phyloP scores from a whole-genome alignment of 495 filamentous ascomycete species.

The Annulohypoxylon nitens region DNA sequence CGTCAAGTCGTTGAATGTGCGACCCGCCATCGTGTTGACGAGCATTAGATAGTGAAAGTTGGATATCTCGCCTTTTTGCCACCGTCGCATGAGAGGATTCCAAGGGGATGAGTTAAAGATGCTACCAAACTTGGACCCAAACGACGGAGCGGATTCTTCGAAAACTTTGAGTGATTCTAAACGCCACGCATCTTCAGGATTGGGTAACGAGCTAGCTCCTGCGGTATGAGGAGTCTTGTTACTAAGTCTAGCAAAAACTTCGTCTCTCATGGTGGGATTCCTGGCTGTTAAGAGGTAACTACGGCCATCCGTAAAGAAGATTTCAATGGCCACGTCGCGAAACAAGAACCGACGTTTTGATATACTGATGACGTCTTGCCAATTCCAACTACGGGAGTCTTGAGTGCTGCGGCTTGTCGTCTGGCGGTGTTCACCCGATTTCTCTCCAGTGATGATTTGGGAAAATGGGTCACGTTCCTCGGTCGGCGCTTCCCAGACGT shows the following conservation, averaged over 20 bases:
- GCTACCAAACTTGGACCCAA: slow-evolving; percentile 93
- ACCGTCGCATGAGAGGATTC: slow-evolving; percentile 89
- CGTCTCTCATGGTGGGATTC: slow-evolving; percentile 77
- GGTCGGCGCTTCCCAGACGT: slow-evolving; percentile 90
- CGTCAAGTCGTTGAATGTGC: slow-evolving; percentile 97
- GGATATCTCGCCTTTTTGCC: slow-evolving; percentile 94
- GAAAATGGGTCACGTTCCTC: slow-evolving; percentile 97
- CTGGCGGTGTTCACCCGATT: slow-evolving; percentile 70
- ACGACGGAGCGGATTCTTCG: slow-evolving; percentile 83
- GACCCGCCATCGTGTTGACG: slow-evolving; percentile 95
- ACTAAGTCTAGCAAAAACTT: slow-evolving; percentile 78
- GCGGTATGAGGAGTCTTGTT: slow-evolving; percentile 82
- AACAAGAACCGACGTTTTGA: slow-evolving; percentile 96
- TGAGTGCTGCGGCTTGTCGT: slow-evolving; percentile 70
- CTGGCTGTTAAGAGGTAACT: slow-evolving; percentile 93
- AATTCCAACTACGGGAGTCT: slow-evolving; percentile 90
- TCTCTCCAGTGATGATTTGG: slow-evolving; percentile 87
- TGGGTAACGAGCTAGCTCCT: slow-evolving; percentile 61
- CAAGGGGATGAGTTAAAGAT: slow-evolving; percentile 82
- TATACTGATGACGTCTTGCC: slow-evolving; percentile 94
- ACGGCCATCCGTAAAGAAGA: slow-evolving; percentile 96
- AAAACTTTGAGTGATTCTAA: slow-evolving; percentile 85
- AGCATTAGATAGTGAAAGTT: slow-evolving; percentile 99
- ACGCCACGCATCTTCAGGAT: slow-evolving; percentile 83
- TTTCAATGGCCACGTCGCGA: slow-evolving; percentile 92